A percentile compares a stretch with the other conserved stretches of the same genome.
Evolutionary conservation across 2,329 filamentous ascomycete species (phyloP).

Genomic region (Pyrenochaeta sp.): DNA sequence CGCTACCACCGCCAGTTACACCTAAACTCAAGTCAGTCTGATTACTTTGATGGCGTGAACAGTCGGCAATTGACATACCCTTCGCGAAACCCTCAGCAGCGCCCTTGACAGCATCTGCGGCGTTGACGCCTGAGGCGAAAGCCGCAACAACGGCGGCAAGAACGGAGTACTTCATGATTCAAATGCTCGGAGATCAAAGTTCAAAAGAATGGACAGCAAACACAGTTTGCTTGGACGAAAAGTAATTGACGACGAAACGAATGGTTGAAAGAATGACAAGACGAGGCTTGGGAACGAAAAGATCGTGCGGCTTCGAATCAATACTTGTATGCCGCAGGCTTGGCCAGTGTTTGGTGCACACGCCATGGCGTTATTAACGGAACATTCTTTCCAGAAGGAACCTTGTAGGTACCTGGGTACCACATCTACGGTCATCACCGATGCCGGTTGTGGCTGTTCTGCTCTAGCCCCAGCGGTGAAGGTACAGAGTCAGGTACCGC

Average conservation of each 20-base stretch:
- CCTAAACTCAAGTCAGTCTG: constrained; percentile 8
- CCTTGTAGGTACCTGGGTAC: background rate
- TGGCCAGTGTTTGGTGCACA: constrained; percentile 12
- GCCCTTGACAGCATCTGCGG: constrained; percentile 34
- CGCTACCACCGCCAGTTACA: constrained; percentile 34
- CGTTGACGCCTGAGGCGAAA: constrained; percentile 25
- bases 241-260: constrained; percentile 3
- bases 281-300: constrained; percentile 1
- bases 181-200: constrained; percentile 3
- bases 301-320: background rate
- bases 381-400: constrained; percentile 3
- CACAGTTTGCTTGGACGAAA: constrained; percentile 25
- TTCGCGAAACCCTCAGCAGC: constrained; percentile 38
- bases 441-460: background rate
- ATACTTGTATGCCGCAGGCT: constrained; percentile 22
- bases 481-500: background rate
- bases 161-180: constrained; percentile 30
- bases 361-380: constrained; percentile 16
- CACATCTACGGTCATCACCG: constrained; percentile 7
- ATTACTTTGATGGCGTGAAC: too few species aligned
- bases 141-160: constrained; percentile 25
- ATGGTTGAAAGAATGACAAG: constrained; percentile 21
- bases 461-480: background rate
- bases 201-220: constrained; percentile 32
- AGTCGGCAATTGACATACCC: constrained; percentile 19